Percentiles rank a stretch among this genome's conserved stretches.
Conservation (phyloP, 2,329 filamentous ascomycete species). For the Apiospora hydei region DNA sequence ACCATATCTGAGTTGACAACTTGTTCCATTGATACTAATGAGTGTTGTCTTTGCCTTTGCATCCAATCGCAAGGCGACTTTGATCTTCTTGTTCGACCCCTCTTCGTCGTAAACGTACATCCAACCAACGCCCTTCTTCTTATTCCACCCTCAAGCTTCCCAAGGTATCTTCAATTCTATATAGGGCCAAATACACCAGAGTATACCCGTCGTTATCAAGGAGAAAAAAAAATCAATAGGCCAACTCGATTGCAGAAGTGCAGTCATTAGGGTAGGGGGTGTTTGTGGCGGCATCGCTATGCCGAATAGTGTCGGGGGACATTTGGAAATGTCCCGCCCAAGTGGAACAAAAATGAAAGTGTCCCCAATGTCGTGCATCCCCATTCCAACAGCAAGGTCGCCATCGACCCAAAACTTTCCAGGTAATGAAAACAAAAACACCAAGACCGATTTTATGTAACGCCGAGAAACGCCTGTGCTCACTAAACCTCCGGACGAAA, state of each 20-base stretch:
- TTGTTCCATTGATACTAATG: slow-evolving; percentile 14
- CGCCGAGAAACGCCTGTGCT: slow-evolving; percentile 22
- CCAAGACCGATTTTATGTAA: slow-evolving; percentile 3
- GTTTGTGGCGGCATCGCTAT: slow-evolving; percentile 11
- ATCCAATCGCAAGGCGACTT: slow-evolving; percentile 6
- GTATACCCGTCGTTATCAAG: slow-evolving; percentile 1
- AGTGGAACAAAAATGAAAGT: slow-evolving; percentile 11
- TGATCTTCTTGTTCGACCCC: not conserved
- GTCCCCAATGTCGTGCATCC: not conserved
- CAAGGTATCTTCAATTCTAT: slow-evolving; percentile 15
- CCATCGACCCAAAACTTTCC: not conserved
- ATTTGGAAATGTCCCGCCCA: not conserved
- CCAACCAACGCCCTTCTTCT: not conserved
- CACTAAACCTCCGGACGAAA: not conserved
- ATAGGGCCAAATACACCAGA: not conserved
- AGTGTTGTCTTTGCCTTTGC: slow-evolving; percentile 6
- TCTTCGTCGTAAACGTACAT: not conserved
- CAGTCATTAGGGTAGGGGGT: slow-evolving; percentile 4
- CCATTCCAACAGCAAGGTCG: not conserved
- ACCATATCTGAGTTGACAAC: not conserved
- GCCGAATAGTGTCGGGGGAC: slow-evolving; percentile 9
- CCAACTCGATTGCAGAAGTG: slow-evolving; percentile 19
- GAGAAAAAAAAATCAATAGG: slow-evolving; percentile 1
- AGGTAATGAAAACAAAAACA: not conserved
- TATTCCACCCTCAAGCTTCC: not conserved